Percentiles rank a stretch among this genome's conserved stretches.
Conservation (phyloP, 2,329 filamentous ascomycete genomes). For the Emergomyces orientalis region DNA sequence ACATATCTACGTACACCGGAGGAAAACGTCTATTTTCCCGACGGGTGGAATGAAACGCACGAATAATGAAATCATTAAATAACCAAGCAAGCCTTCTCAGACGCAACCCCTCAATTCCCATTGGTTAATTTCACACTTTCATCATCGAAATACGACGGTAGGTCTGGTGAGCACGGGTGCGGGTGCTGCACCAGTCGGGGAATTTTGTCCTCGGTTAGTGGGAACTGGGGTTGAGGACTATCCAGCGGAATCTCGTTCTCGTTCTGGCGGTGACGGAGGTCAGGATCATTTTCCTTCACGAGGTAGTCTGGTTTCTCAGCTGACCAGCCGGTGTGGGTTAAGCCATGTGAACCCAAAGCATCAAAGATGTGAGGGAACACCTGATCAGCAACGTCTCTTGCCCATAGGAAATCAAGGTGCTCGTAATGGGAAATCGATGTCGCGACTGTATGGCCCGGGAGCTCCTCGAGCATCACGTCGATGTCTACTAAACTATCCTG, state of each 20-base stretch:
- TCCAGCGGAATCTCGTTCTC: not conserved
- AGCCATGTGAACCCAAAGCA: conserved; percentile 61
- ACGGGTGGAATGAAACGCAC: not conserved
- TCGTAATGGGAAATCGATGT: conserved; percentile 88
- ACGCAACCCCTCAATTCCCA: not conserved
- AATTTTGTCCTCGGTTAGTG: not conserved
- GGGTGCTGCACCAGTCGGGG: not conserved
- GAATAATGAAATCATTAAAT: too few species aligned
- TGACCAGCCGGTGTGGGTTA: not conserved
- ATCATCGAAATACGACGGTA: conserved; percentile 5
- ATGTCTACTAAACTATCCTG: conserved; percentile 93
- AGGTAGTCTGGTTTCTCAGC: not conserved
- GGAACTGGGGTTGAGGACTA: not conserved
- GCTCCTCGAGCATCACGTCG: conserved; percentile 77
- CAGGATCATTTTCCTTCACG: not conserved
- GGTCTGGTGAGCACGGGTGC: not conserved
- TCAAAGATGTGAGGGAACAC: conserved; percentile 91
- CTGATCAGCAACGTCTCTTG: conserved; percentile 66
- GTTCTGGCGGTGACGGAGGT: not conserved
- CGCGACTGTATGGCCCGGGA: conserved; percentile 75
- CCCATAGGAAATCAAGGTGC: conserved; percentile 95
- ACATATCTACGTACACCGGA: not conserved
- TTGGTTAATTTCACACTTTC: not conserved
- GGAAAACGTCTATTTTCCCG: not conserved
- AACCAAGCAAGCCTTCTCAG: not conserved